Evolutionary conservation across 2,329 filamentous ascomycete species (phyloP), one percentile per base, ranked within the genome.

Genomic region (Ambrosiella xylebori): DNA sequence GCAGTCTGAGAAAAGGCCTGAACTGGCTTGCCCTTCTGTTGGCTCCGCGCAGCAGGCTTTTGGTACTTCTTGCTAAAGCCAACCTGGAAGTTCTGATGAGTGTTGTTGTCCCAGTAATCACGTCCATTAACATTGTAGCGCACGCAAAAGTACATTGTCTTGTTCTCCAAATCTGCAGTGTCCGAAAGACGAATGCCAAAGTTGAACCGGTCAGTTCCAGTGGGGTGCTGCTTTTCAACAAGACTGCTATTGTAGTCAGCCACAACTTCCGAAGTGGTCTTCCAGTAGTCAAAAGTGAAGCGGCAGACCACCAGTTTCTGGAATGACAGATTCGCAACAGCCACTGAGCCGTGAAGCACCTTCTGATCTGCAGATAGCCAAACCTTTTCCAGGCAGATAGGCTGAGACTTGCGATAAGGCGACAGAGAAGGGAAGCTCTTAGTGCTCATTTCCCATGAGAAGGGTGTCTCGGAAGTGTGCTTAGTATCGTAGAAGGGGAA

Each of bases 211-310:
- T 98, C 93, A 2, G 73, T 74, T 4, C 70, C 70, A 47, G 85
- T 80, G 63, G 80, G 80, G 52, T 61, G 57, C 15, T 56, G 2
- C 9, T 50, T 58, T 36, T 81, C 80, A 49, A 82, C 80, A 51
- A 91, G 79, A 70, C 93, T 86, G 61, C 86, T 80, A 68, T 83
- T 84, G 72, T 81, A 98, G 65, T 96, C 89, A n/a, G 88, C 91
- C 41, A 78, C 77, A 1, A 97, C 86, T 68, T 98, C 93, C 0
- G 93, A 98, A 0, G 90, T 94, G 0, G 93, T 98, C 76, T 95
- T 95, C 93, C 93, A 98, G 72, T 95, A 93, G 69, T 98, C 93
- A 52, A 96, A 78, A 0, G 93, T 98, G 70, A 98, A 98, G 55
- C 93, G 82, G 68, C 88, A 91, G n/a, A 85, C 82, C 57, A 98